A percentile compares a stretch with the other conserved stretches of the same genome.
phyloP scores from a whole-genome alignment of 1,284 basidiomycete species.

The Ceratobasidium sp. region DNA sequence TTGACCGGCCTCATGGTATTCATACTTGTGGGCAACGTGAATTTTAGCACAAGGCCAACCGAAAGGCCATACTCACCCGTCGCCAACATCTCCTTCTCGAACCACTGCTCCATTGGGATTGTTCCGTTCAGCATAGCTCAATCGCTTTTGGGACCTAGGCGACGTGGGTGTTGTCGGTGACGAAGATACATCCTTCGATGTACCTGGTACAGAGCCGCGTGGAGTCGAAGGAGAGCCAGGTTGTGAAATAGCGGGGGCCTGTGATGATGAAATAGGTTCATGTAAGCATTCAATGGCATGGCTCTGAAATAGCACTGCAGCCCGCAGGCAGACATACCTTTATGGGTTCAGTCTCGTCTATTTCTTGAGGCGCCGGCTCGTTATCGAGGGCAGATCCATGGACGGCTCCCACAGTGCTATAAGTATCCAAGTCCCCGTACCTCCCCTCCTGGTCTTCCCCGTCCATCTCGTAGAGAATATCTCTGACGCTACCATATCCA shows the following conservation, averaged over 20 bases:
- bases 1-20: conserved; percentile 93
- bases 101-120: conserved; percentile 77
- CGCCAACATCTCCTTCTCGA: conserved; percentile 82
- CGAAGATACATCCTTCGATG: background rate
- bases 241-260: conserved; percentile 46
- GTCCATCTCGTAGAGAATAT: conserved; percentile 51
- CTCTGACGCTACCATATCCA: conserved; percentile 67
- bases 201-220: conserved; percentile 2
- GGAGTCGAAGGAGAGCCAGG: conserved; percentile 33
- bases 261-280: conserved; percentile 48
- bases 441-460: conserved; percentile 55
- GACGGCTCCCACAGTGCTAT: conserved; percentile 30
- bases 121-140: conserved; percentile 79
- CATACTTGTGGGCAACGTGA: conserved; percentile 55
- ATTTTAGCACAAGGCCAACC: background rate
- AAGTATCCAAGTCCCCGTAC: conserved; percentile 5
- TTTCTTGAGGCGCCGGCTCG: conserved; percentile 25
- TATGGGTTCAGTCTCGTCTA: conserved; percentile 28
- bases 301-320: conserved; percentile 43
- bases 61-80: conserved; percentile 60
- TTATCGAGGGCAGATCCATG: conserved; percentile 34
- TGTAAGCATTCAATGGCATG: conserved; percentile 31
- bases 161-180: conserved; percentile 54
- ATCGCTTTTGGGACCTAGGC: conserved; percentile 60
- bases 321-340: conserved; percentile 46